phyloP scores from a whole-genome alignment of 1,139 yeast genomes.

The Torulaspora pretoriensis region DNA sequence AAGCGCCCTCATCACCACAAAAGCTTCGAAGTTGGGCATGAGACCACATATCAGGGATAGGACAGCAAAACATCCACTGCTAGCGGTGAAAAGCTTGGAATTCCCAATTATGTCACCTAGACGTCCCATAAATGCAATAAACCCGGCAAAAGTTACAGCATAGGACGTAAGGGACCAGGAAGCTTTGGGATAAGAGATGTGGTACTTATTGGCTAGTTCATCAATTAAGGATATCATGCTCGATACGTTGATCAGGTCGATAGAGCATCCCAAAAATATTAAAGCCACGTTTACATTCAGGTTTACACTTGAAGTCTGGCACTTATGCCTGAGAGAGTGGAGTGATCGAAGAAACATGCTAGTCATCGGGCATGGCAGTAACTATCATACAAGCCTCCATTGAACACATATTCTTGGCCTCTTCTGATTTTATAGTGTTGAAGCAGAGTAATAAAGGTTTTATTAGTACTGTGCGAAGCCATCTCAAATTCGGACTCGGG shows the following conservation, averaged over 20 bases:
- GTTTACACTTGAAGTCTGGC: constrained; percentile 9
- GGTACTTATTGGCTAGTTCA: constrained; percentile 11
- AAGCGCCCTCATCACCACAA: constrained; percentile 39
- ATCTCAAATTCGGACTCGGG: not conserved
- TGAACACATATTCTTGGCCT: too few relatives aligned
- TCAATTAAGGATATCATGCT: constrained; percentile 13
- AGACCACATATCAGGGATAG: constrained; percentile 33
- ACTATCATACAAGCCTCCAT: too few relatives aligned
- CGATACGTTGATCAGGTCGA: constrained; percentile 16
- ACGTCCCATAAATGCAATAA: constrained; percentile 35
- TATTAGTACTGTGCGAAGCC: not conserved
- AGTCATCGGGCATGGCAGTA: too few relatives aligned
- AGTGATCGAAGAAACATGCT: not conserved
- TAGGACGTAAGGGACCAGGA: constrained; percentile 37
- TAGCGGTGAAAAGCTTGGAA: constrained; percentile 24
- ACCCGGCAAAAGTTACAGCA: constrained; percentile 36
- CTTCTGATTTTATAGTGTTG: too few relatives aligned
- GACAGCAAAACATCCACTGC: constrained; percentile 19
- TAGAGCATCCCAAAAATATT: constrained; percentile 13
- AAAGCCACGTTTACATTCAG: constrained; percentile 11
- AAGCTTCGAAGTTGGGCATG: constrained; percentile 31
- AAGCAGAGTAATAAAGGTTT: too few relatives aligned
- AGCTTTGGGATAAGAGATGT: constrained; percentile 11
- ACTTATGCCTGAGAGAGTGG: not conserved
- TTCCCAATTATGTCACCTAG: constrained; percentile 36